Conservation (phyloP, 768 basidiomycete species). For the Leucocoprinus leucothites region DNA sequence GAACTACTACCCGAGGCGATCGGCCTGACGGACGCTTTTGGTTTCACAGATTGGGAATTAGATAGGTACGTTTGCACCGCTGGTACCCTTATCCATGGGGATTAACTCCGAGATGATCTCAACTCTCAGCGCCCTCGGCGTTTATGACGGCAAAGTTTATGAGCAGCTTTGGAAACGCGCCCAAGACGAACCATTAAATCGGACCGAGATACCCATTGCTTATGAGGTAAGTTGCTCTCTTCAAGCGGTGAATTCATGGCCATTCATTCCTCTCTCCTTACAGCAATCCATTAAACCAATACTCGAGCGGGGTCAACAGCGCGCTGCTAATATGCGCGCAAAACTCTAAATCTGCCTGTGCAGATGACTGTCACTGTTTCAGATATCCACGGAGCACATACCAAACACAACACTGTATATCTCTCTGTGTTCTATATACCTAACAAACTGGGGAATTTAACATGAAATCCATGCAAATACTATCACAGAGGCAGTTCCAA, state of each 20-base stretch:
- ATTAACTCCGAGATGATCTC: background rate
- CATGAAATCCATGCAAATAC: background rate
- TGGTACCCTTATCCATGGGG: no score
- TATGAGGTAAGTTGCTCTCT: slow-evolving; percentile 45
- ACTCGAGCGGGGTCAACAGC: slow-evolving; percentile 41
- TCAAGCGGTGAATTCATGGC: background rate
- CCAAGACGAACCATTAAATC: slow-evolving; percentile 59
- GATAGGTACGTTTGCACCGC: slow-evolving; percentile 43
- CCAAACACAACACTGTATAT: background rate
- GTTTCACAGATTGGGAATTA: slow-evolving; percentile 72
- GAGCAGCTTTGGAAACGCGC: slow-evolving; percentile 61
- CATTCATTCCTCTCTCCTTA: slow-evolving; percentile 1
- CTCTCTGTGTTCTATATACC: background rate
- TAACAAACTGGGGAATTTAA: background rate
- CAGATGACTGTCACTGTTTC: background rate
- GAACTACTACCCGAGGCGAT: slow-evolving; percentile 62
- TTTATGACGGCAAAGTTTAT: slow-evolving; percentile 62
- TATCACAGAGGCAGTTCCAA: slow-evolving; percentile 2
- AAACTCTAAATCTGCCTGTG: background rate
- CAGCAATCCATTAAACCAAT: slow-evolving; percentile 53
- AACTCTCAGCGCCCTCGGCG: slow-evolving; percentile 52
- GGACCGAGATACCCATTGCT: slow-evolving; percentile 44
- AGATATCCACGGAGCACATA: background rate
- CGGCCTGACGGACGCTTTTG: slow-evolving; percentile 70
- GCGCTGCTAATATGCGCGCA: slow-evolving; percentile 18